A percentile compares a stretch with the other conserved stretches of the same genome.
Conservation (phyloP, 371 early-diverging fungal genomes). For the Basidiobolus heterosporus region DNA sequence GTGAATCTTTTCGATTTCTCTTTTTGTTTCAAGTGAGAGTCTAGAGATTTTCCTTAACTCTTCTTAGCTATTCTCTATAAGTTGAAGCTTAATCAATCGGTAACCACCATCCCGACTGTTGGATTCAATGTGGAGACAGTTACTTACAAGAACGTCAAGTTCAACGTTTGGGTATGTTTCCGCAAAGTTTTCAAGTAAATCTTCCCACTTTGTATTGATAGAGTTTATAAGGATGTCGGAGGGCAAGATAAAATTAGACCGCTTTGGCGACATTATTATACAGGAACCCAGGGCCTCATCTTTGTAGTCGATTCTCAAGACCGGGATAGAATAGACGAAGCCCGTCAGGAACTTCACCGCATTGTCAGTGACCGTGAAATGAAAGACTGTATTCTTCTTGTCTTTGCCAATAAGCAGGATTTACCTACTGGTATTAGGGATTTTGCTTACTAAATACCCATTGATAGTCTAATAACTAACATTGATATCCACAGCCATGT, state of each 20-base stretch:
- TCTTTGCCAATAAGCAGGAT: conserved; percentile 83
- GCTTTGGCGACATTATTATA: conserved; percentile 77
- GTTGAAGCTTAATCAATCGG: conserved; percentile 69
- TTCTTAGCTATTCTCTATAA: conserved; percentile 67
- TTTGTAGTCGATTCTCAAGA: conserved; percentile 81
- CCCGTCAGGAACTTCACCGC: conserved; percentile 61
- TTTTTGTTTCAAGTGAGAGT: not conserved
- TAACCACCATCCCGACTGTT: conserved; percentile 78
- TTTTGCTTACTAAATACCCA: not conserved
- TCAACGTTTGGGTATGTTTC: conserved; percentile 60
- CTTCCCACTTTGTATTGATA: too few species aligned
- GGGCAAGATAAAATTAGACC: conserved; percentile 83
- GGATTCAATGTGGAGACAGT: conserved; percentile 81
- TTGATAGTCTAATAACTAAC: not conserved
- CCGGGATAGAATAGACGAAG: conserved; percentile 67
- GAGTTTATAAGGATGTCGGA: conserved; percentile 68
- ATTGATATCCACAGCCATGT: conserved; percentile 28
- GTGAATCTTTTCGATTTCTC: not conserved
- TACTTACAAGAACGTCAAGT: conserved; percentile 78
- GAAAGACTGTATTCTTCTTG: conserved; percentile 59
- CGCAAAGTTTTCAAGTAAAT: not conserved
- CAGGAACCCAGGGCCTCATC: conserved; percentile 71
- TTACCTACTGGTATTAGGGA: conserved; percentile 37
- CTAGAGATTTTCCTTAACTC: not conserved
- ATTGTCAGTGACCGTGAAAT: conserved; percentile 71